A percentile compares a stretch with the other conserved stretches of the same genome.
Evolutionary conservation across 1,284 basidiomycete genomes (phyloP).

Genomic region (Ceratobasidium theobromae): DNA sequence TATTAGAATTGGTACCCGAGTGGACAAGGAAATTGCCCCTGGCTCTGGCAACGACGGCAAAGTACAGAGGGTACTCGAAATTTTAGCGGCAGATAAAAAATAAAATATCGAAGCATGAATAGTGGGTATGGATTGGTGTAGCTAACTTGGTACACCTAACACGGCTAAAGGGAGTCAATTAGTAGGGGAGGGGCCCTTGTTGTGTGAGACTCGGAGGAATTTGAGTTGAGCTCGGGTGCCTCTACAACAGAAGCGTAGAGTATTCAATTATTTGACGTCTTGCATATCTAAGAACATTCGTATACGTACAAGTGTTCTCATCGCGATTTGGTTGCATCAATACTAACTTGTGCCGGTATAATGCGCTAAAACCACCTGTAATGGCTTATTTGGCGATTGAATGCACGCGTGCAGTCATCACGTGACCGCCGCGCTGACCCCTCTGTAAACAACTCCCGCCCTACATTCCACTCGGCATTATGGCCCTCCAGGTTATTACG

Average conservation of each 20-base stretch:
- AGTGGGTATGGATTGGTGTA: neutral
- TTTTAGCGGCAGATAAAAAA: constrained; percentile 44
- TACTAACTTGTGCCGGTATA: neutral
- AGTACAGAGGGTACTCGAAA: constrained; percentile 75
- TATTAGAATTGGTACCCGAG: constrained; percentile 87
- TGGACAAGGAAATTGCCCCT: constrained; percentile 62
- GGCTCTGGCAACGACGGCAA: constrained; percentile 78
- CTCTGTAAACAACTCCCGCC: constrained; percentile 29
- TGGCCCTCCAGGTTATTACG: constrained; percentile 55
- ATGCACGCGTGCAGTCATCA: neutral
- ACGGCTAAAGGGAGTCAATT: neutral
- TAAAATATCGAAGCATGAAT: constrained; percentile 8
- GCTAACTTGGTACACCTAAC: neutral
- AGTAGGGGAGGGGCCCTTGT: no score
- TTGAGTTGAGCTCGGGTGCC: no score
- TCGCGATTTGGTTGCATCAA: neutral
- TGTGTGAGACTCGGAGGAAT: no score
- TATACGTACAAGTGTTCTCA: neutral
- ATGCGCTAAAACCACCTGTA: neutral
- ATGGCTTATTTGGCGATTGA: constrained; percentile 4
- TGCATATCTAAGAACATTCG: neutral
- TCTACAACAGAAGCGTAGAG: no score
- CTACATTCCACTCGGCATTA: constrained; percentile 37
- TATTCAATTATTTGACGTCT: no score
- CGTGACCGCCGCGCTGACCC: constrained; percentile 19